These are phyloP conservation scores for Plasmodium knowlesi DNA, from an alignment of 169 alveolate genomes.

Conservation along the genomic window DNA sequence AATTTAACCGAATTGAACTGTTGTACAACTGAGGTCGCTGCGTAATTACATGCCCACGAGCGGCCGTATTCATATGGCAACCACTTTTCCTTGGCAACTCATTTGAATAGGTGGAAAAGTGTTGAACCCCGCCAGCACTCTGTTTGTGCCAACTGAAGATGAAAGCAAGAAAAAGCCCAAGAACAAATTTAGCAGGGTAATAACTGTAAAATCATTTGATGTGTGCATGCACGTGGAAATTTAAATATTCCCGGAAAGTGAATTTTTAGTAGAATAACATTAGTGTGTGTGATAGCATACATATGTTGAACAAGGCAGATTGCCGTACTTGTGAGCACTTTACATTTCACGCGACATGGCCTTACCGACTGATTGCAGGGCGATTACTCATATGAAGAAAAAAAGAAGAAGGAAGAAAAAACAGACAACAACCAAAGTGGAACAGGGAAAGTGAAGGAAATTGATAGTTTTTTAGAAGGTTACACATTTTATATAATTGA, in stretches of 20 bases:
- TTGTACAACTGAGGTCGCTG: not conserved
- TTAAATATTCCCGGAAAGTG: not conserved
- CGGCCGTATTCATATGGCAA: not conserved
- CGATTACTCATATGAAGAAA: constrained; percentile 35
- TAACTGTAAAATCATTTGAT: not conserved
- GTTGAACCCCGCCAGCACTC: constrained; percentile 33
- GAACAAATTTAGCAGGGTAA: constrained; percentile 46
- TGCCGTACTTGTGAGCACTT: not conserved
- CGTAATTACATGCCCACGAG: not conserved
- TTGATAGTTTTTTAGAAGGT: constrained; percentile 85
- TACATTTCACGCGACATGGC: not conserved
- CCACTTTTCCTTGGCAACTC: not conserved
- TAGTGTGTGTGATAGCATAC: constrained; percentile 2
- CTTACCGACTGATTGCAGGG: not conserved
- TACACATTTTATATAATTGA: constrained; percentile 7
- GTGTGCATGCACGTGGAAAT: not conserved
- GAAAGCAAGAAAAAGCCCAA: constrained; percentile 18
- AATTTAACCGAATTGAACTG: not conserved
- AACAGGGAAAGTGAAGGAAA: constrained; percentile 76
- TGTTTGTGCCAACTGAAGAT: constrained; percentile 7
- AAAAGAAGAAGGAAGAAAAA: constrained; percentile 22
- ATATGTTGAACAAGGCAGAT: not conserved
- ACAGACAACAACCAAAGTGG: constrained; percentile 16
- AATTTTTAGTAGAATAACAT: not conserved
- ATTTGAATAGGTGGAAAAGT: constrained; percentile 32